Base-by-base conservation (phyloP, 345 rosid species). In the Eucalyptus caleyi region DNA sequence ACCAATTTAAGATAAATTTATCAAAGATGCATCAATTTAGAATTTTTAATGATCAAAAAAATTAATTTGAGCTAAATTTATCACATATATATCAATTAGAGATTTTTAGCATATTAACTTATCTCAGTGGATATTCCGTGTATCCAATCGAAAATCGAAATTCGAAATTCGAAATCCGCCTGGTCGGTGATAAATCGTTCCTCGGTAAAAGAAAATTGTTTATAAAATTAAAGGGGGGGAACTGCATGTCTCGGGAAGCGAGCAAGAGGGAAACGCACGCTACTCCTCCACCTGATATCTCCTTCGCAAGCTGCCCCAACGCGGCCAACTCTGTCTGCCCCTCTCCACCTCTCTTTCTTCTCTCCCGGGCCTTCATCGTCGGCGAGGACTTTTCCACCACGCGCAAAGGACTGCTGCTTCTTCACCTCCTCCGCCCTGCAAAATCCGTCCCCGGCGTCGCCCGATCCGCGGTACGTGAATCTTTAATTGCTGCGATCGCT, bases 21-120 rank as follows among this genome's bases (percentile, higher is more conserved):
- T 53, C 0, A 53, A 53, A 53, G 0, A 53, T 53, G 10, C 2
- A 51, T 53, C 1, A 1, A 19, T 53, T 53, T 19, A 53, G 2
- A 9, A 3, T 53, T 8, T 53, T 53, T 19, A 53, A 53, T 53
- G 0, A 53, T 53, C 2, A 53, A 19, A 51, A 50, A 53, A 19
- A 19, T 19, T 53, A 19, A 53, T 53, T 19, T 53, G 0, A 1
- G 0, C 4, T 53, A 53, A 53, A 53, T 53, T 19, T 53, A 7
- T 53, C 10, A 51, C 0, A 3, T 1, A 3, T 3, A 18, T 18
- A 49, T 14, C 1, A 7, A 0, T 19, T 4, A 0, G 4, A 53
- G 24, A 26, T 60, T 26, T 14, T 30, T 65, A 8, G 11, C 59
- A 53, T 53, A 19, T 53, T 21, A 53, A 53, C 11, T 53, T 53